Base-by-base conservation (phyloP, 345 rosid species). In the Balakata baccata region DNA sequence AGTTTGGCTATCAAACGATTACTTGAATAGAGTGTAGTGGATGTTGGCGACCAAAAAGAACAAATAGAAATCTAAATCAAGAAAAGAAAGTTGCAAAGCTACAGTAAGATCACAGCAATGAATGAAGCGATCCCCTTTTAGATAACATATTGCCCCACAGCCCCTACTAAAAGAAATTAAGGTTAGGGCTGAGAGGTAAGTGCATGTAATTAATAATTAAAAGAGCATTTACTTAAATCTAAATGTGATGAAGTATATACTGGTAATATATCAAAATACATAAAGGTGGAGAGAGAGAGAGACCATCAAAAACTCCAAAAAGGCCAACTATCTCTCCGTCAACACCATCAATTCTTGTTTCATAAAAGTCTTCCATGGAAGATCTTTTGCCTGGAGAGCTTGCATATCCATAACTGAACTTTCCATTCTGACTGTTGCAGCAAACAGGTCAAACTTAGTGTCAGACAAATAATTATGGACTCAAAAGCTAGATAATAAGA, bases 301-400 rank as follows among this genome's bases (percentile, higher is more conserved):
- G 81, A 96, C 99, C 99, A 74, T 96, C 99, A 84, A 96, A 96
- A 80, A 96, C 99, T 74, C 98, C 99, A 87, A 96, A 96, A 4
- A 93, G 90, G 46, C 97, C 99, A 81, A 96, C 97, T 67, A 93
- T 93, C 81, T 93, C 92, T 56, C 97, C 99, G 18, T 89, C 87
- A 75, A 96, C 91, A 60, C 91, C 96, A 80, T 90, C 96, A 52
- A 96, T 93, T 80, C 98, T 86, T 64, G 98, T 91, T 80, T 96
- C 99, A 52, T 93, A 93, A 61, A 93, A 96, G 75, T 96, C 99
- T 84, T 96, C 99, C 99, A 96, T 96, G 20, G 97, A 91, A 80
- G 98, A 86, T 78, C 99, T 86, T 79, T 93, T 96, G 74, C 99
- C 98, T 0, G 93, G 94, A 63, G 94, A 91, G 86, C 98, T 93